Percentiles rank a stretch among this genome's conserved stretches.
These are phyloP conservation scores for Pseudocercospora pini-densiflorae DNA, from an alignment of 2,329 filamentous ascomycete genomes.

Conservation along the genomic window DNA sequence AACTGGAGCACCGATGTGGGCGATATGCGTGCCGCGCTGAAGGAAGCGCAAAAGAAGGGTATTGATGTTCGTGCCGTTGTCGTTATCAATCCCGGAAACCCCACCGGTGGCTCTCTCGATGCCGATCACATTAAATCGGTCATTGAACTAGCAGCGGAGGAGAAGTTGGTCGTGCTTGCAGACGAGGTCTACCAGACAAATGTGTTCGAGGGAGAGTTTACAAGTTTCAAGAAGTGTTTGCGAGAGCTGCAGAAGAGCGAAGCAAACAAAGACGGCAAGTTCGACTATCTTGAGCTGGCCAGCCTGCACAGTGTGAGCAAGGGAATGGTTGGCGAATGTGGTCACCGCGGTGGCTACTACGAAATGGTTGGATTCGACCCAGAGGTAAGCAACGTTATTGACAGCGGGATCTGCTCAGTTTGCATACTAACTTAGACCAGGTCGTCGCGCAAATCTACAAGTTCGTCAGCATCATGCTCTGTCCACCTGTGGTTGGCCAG, in stretches of 20 bases:
- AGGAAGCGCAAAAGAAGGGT: slow-evolving; percentile 74
- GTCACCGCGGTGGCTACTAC: slow-evolving; percentile 96
- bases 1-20: slow-evolving; percentile 86
- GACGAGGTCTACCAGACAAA: slow-evolving; percentile 99
- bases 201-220: slow-evolving; percentile 91
- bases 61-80: slow-evolving; percentile 91
- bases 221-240: slow-evolving; percentile 91
- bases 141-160: slow-evolving; percentile 82
- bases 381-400: slow-evolving; percentile 35
- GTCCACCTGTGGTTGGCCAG: slow-evolving; percentile 92
- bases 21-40: slow-evolving; percentile 74
- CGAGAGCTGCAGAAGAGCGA: slow-evolving; percentile 73
- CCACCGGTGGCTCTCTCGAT: slow-evolving; percentile 84
- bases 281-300: slow-evolving; percentile 84
- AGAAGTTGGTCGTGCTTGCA: slow-evolving; percentile 87
- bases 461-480: slow-evolving; percentile 96
- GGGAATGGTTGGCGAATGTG: slow-evolving; percentile 99
- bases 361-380: slow-evolving; percentile 87
- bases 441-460: slow-evolving; percentile 98
- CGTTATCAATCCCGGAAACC: slow-evolving; percentile 98
- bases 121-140: slow-evolving; percentile 80
- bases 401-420: not conserved
- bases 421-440: slow-evolving; percentile 41
- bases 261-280: slow-evolving; percentile 71
- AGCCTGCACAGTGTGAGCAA: slow-evolving; percentile 95